phyloP scores from a whole-genome alignment of 176 grass and related monocot species.

The Chrysopogon serrulatus region DNA sequence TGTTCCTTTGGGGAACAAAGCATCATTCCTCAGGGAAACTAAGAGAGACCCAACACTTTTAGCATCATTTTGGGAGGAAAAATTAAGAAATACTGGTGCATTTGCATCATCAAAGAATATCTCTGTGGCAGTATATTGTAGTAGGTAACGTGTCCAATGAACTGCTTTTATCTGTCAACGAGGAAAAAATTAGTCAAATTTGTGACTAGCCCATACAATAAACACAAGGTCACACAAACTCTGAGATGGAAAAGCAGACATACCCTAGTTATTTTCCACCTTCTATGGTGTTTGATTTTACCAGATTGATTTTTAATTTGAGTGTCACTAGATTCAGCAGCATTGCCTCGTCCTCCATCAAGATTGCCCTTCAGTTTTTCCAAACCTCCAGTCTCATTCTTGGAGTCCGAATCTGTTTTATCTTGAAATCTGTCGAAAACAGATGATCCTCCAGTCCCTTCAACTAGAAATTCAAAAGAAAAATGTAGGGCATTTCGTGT shows the following conservation, averaged over 20 bases:
- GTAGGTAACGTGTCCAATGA: conserved; percentile 87
- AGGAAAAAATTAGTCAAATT: conserved; percentile 20
- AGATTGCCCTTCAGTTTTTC: conserved; percentile 55
- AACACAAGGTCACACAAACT: neutral
- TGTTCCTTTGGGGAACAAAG: conserved; percentile 83
- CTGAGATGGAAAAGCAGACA: neutral
- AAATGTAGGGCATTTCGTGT: conserved; percentile 79
- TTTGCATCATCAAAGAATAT: conserved; percentile 90
- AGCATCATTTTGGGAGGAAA: conserved; percentile 93
- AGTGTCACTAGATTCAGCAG: conserved; percentile 39
- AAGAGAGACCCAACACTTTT: conserved; percentile 79
- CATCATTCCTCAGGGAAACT: conserved; percentile 89
- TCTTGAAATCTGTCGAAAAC: conserved; percentile 83
- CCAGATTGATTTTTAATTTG: conserved; percentile 49
- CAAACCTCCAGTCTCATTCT: conserved; percentile 49
- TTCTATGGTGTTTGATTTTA: conserved; percentile 92
- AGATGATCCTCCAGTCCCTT: conserved; percentile 89
- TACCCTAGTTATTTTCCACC: conserved; percentile 87
- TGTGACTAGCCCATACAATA: neutral
- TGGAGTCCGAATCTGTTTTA: conserved; percentile 60
- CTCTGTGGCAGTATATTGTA: conserved; percentile 92
- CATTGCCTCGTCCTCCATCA: conserved; percentile 53
- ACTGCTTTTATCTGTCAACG: conserved; percentile 91
- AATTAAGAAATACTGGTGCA: conserved; percentile 89
- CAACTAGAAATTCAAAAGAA: conserved; percentile 91